Conservation (phyloP, 140 eudicot species). For the Flaveria floridana region DNA sequence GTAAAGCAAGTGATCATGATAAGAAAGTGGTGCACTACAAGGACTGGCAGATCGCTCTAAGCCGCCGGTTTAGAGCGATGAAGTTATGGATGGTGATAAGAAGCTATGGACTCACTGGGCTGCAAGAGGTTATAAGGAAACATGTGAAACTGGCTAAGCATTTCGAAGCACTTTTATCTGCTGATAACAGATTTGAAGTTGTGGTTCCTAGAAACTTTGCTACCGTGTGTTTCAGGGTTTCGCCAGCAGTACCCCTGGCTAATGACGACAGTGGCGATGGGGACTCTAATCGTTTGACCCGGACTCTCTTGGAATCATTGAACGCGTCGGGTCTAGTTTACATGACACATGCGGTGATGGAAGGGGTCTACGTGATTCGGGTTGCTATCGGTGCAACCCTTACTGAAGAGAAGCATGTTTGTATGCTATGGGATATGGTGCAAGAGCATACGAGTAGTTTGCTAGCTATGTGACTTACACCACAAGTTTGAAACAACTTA, state of each 20-base stretch:
- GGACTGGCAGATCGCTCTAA: conserved; percentile 47
- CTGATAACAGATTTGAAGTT: conserved; percentile 30
- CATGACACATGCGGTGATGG: conserved; percentile 41
- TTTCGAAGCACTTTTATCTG: conserved; percentile 28
- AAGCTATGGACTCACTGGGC: conserved; percentile 38
- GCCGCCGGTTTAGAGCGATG: conserved; percentile 44
- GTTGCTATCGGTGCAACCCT: conserved; percentile 39
- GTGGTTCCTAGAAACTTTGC: conserved; percentile 39
- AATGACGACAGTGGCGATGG: not conserved
- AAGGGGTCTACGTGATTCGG: conserved; percentile 31
- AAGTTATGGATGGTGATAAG: conserved; percentile 46
- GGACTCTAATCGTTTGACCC: conserved; percentile 26
- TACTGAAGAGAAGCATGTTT: conserved; percentile 29
- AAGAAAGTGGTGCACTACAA: conserved; percentile 47
- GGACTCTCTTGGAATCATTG: conserved; percentile 26
- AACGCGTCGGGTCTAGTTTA: conserved; percentile 34
- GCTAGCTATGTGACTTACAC: not conserved
- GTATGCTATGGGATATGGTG: conserved; percentile 33
- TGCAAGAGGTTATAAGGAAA: conserved; percentile 11
- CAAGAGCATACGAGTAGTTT: conserved; percentile 22
- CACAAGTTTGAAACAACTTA: not conserved
- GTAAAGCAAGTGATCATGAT: conserved; percentile 15
- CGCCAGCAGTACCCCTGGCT: not conserved
- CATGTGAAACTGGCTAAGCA: conserved; percentile 42
- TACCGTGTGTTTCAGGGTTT: conserved; percentile 36